Evolutionary conservation across 345 rosid genomes (phyloP).

Genomic region (Citrus medica): DNA sequence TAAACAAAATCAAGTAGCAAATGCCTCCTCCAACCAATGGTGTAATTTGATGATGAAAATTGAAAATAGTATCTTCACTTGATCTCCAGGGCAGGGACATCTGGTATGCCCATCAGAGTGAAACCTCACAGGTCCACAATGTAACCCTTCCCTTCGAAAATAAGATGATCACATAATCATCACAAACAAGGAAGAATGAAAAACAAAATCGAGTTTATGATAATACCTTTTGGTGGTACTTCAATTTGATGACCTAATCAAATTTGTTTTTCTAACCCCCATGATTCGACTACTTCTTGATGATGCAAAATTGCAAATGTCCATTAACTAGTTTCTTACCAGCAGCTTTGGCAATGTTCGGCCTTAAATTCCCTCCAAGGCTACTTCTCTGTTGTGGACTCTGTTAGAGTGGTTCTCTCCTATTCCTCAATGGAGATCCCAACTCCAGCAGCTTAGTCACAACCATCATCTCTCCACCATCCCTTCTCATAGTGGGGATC

Average conservation of each 20-base stretch:
- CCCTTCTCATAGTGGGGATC: no score
- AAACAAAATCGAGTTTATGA: neutral
- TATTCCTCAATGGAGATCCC: no score
- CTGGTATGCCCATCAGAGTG: neutral
- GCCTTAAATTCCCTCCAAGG: no score
- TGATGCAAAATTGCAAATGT: neutral
- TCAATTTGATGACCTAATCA: neutral
- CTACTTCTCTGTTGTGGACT: no score
- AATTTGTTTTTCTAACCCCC: neutral
- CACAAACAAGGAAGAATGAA: neutral
- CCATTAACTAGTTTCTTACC: no score
- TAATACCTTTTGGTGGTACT: neutral
- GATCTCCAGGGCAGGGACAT: no score
- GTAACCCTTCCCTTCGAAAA: neutral
- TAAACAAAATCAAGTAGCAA: neutral
- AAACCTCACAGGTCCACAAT: neutral
- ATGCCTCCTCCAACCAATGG: neutral
- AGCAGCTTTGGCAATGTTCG: no score
- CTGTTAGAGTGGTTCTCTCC: no score
- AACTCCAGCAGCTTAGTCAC: no score
- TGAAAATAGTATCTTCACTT: no score
- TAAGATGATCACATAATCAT: neutral
- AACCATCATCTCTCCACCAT: no score
- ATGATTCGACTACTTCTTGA: neutral
- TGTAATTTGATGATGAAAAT: neutral